phyloP scores from a whole-genome alignment of 108 stramenopile genomes.

The Skeletonema tropicum region DNA sequence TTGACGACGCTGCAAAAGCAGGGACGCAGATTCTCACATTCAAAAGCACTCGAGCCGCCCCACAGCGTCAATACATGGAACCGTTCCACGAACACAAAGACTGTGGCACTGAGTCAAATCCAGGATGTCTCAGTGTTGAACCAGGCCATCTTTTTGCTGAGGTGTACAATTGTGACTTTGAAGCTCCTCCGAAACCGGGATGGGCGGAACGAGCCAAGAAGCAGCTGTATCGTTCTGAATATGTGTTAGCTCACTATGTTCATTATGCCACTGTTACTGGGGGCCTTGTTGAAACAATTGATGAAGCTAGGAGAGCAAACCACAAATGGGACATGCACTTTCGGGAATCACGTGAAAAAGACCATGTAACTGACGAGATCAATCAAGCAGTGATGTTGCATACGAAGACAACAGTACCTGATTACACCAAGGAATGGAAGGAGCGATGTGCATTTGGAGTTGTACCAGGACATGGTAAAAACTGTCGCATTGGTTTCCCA shows the following conservation, averaged over 20 bases:
- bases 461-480: conserved; percentile 42
- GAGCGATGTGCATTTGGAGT: conserved; percentile 43
- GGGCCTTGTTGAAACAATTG: conserved; percentile 39
- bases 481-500: conserved; percentile 61
- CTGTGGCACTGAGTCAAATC: conserved; percentile 43
- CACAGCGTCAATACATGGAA: conserved; percentile 38
- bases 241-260: conserved; percentile 79
- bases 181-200: conserved; percentile 64
- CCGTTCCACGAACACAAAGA: conserved; percentile 42
- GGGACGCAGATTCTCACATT: conserved; percentile 69
- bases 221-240: conserved; percentile 77
- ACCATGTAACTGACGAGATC: conserved; percentile 56
- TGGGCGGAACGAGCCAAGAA: conserved; percentile 75
- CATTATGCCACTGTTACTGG: conserved; percentile 80
- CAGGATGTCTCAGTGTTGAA: conserved; percentile 41
- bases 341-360: conserved; percentile 17
- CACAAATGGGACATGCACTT: conserved; percentile 31
- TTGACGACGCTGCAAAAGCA: conserved; percentile 52
- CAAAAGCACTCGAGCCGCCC: conserved; percentile 47
- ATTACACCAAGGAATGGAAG: conserved; percentile 49
- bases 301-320: conserved; percentile 23
- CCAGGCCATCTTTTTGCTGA: conserved; percentile 56
- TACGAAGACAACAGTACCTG: conserved; percentile 61
- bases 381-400: conserved; percentile 85
- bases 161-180: conserved; percentile 78